Evolutionary conservation across 2,329 filamentous ascomycete species (phyloP).

Genomic region (Colletotrichum orbiculare): DNA sequence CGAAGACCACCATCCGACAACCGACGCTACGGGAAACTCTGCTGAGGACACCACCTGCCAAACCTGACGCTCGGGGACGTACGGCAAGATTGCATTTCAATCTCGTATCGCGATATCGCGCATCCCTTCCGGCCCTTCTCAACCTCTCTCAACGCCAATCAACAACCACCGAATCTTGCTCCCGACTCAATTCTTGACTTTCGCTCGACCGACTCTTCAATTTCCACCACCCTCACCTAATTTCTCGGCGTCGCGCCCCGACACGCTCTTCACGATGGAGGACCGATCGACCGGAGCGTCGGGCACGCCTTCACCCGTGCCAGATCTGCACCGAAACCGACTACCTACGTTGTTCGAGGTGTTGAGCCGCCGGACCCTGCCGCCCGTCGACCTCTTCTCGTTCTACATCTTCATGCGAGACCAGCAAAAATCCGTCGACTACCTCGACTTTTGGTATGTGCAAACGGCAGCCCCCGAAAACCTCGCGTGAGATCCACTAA

Average conservation of each 20-base stretch:
- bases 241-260: not conserved
- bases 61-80: slow-evolving; percentile 11
- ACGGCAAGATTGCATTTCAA: slow-evolving; percentile 19
- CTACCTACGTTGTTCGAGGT: slow-evolving; percentile 97
- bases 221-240: not conserved
- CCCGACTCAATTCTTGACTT: not conserved
- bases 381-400: slow-evolving; percentile 95
- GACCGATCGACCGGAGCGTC: slow-evolving; percentile 42
- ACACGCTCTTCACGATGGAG: slow-evolving; percentile 45
- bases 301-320: slow-evolving; percentile 63
- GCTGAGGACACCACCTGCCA: slow-evolving; percentile 23
- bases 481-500: slow-evolving; percentile 30
- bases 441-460: slow-evolving; percentile 94
- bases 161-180: not conserved
- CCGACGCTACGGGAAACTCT: slow-evolving; percentile 12
- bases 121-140: slow-evolving; percentile 21
- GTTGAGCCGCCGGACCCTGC: slow-evolving; percentile 89
- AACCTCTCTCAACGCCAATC: slow-evolving; percentile 9
- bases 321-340: slow-evolving; percentile 78
- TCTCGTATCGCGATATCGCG: slow-evolving; percentile 13
- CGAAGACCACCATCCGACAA: slow-evolving; percentile 17
- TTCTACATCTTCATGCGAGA: slow-evolving; percentile 99
- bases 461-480: slow-evolving; percentile 13
- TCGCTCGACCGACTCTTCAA: not conserved
- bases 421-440: slow-evolving; percentile 97